phyloP scores from a whole-genome alignment of 1,284 basidiomycete species.

The Rhodotorula sp. region DNA sequence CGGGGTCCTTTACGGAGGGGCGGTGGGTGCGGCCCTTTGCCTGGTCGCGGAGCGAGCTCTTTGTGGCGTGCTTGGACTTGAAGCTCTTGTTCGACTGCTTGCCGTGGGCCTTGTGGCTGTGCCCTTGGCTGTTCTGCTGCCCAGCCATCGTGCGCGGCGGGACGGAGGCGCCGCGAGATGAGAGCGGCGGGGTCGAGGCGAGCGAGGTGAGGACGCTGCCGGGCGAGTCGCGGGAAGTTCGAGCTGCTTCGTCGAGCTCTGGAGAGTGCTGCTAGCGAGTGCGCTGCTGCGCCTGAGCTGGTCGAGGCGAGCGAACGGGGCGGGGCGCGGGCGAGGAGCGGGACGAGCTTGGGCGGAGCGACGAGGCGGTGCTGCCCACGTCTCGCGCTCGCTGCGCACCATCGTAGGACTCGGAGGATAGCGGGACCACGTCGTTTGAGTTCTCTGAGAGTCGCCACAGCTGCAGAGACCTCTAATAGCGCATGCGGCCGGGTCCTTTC shows the following conservation, averaged over 20 bases:
- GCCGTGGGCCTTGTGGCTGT: conserved; percentile 51
- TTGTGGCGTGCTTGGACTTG: conserved; percentile 85
- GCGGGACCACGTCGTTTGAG: too few relatives aligned
- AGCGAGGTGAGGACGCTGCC: background rate
- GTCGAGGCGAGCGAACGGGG: background rate
- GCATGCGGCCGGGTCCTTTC: too few relatives aligned
- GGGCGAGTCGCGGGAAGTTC: background rate
- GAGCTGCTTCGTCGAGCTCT: too few relatives aligned
- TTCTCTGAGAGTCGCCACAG: too few relatives aligned
- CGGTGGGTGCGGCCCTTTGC: conserved; percentile 39
- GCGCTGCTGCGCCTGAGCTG: too few relatives aligned
- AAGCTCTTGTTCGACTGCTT: conserved; percentile 92
- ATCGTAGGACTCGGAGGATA: too few relatives aligned
- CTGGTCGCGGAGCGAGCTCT: conserved; percentile 56
- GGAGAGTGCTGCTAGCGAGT: background rate
- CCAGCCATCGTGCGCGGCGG: background rate
- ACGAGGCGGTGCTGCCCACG: background rate
- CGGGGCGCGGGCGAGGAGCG: background rate
- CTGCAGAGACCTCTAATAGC: too few relatives aligned
- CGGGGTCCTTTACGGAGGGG: conserved; percentile 20
- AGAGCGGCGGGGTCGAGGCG: background rate
- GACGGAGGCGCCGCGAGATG: background rate
- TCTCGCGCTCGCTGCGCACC: too few relatives aligned
- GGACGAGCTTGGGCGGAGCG: background rate
- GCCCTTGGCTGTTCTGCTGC: conserved; percentile 6